Conservation (phyloP, 495 filamentous ascomycete species). For the Tuber umbilicatum region DNA sequence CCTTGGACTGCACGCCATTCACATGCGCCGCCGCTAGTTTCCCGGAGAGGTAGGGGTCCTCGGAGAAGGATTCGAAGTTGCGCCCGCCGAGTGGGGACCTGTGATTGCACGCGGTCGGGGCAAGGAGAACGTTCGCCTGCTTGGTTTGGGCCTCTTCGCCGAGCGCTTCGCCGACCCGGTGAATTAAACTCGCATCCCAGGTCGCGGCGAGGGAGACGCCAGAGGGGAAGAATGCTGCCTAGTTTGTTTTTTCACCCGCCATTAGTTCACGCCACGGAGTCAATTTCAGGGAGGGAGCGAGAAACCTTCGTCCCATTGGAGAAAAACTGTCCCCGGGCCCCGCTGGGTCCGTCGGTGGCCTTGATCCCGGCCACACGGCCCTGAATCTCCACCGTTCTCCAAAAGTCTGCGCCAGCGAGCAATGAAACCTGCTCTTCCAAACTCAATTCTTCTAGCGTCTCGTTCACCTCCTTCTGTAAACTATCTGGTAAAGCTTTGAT, state of each 20-base stretch:
- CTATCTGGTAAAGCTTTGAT: not conserved
- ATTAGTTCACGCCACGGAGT: slow-evolving; percentile 46
- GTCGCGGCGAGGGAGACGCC: slow-evolving; percentile 71
- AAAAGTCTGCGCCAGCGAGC: slow-evolving; percentile 65
- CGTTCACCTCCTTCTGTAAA: slow-evolving; percentile 14
- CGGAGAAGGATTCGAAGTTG: slow-evolving; percentile 79
- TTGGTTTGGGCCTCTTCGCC: slow-evolving; percentile 67
- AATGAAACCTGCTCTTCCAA: slow-evolving; percentile 50
- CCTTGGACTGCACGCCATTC: slow-evolving; percentile 64
- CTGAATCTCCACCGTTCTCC: slow-evolving; percentile 63
- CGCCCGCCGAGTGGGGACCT: slow-evolving; percentile 72
- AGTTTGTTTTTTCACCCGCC: slow-evolving; percentile 27
- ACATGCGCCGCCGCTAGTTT: slow-evolving; percentile 65
- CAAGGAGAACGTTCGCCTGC: slow-evolving; percentile 65
- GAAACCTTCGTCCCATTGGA: slow-evolving; percentile 56
- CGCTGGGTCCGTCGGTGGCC: slow-evolving; percentile 72
- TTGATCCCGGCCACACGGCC: slow-evolving; percentile 53
- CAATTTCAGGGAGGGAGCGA: not conserved
- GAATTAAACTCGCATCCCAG: slow-evolving; percentile 65
- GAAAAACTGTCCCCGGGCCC: slow-evolving; percentile 65
- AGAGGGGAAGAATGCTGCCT: slow-evolving; percentile 67
- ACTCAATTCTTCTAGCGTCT: slow-evolving; percentile 35
- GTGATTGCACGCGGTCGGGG: slow-evolving; percentile 76
- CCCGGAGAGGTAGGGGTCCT: slow-evolving; percentile 71
- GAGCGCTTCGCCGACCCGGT: slow-evolving; percentile 62